Conservation (phyloP, 2,329 filamentous ascomycete genomes). For the Dothidotthia symphoricarpi region DNA sequence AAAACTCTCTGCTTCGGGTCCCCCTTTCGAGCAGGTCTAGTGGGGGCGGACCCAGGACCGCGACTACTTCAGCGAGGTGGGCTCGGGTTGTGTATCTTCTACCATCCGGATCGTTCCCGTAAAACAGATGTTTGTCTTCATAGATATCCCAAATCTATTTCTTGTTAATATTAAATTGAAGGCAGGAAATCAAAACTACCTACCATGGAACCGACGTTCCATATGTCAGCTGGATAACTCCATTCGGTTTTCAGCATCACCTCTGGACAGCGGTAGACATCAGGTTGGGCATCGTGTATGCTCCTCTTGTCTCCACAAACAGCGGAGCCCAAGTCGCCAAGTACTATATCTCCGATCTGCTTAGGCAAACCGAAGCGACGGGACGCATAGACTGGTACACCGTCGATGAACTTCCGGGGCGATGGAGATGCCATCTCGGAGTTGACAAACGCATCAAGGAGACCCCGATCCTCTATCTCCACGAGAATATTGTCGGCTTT, state of each 20-base stretch:
- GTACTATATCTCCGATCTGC: slow-evolving; percentile 32
- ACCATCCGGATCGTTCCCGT: slow-evolving; percentile 16
- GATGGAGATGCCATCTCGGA: slow-evolving; percentile 40
- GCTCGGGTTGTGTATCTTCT: slow-evolving; percentile 21
- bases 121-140: slow-evolving; percentile 36
- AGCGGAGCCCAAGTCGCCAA: slow-evolving; percentile 31
- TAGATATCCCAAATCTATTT: slow-evolving; percentile 42
- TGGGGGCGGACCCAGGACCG: slow-evolving; percentile 19
- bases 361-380: slow-evolving; percentile 36
- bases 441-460: slow-evolving; percentile 38
- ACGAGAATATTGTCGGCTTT: slow-evolving; percentile 47
- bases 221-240: slow-evolving; percentile 41
- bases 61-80: slow-evolving; percentile 33
- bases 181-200: slow-evolving; percentile 6
- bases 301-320: slow-evolving; percentile 13
- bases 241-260: slow-evolving; percentile 39
- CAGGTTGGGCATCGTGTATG: slow-evolving; percentile 34
- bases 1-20: slow-evolving; percentile 14
- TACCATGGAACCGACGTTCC: slow-evolving; percentile 42
- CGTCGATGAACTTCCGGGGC: slow-evolving; percentile 38
- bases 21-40: slow-evolving; percentile 13
- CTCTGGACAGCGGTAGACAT: slow-evolving; percentile 42
- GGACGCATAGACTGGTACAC: slow-evolving; percentile 38
- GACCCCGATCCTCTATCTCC: slow-evolving; percentile 35
- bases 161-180: too few relatives aligned